A percentile compares a stretch with the other conserved stretches of the same genome.
phyloP scores from a whole-genome alignment of 257 asterid species.

The Schizonepeta tenuifolia region DNA sequence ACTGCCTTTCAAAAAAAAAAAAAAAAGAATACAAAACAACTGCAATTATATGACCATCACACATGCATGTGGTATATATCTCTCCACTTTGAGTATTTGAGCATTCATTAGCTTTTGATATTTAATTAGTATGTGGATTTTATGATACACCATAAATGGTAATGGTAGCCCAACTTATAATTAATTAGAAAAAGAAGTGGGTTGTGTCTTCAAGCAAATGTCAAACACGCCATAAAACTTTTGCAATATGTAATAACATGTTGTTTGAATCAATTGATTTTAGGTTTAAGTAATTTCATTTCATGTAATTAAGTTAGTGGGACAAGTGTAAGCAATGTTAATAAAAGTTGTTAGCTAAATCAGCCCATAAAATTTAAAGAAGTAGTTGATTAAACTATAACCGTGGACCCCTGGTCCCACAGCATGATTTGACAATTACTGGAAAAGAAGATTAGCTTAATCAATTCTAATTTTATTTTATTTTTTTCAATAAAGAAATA shows the following conservation, averaged over 20 bases:
- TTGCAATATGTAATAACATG: neutral
- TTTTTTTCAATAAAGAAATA: neutral
- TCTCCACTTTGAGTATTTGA: constrained; percentile 1
- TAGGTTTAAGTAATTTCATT: neutral
- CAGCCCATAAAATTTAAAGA: constrained; percentile 33
- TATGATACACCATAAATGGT: constrained; percentile 3
- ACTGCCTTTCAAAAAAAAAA: neutral
- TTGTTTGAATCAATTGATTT: neutral
- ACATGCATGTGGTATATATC: constrained; percentile 1
- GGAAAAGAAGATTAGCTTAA: constrained; percentile 28
- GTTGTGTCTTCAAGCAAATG: constrained; percentile 2
- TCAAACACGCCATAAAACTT: neutral
- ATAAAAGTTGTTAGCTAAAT: constrained; percentile 35
- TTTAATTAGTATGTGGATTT: constrained; percentile 24
- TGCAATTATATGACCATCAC: neutral
- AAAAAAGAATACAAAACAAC: neutral
- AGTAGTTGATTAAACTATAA: constrained; percentile 34
- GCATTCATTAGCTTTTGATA: neutral
- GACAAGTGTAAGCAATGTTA: constrained; percentile 17
- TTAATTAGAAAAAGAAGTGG: constrained; percentile 6
- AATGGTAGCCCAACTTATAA: constrained; percentile 11
- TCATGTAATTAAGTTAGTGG: constrained; percentile 17
- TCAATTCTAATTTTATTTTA: neutral
- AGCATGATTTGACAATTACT: constrained; percentile 32
- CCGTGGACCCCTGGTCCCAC: constrained; percentile 17